These are phyloP conservation scores for Diaporthe citrichinensis DNA, from an alignment of 2,329 filamentous ascomycete genomes.

Conservation along the genomic window DNA sequence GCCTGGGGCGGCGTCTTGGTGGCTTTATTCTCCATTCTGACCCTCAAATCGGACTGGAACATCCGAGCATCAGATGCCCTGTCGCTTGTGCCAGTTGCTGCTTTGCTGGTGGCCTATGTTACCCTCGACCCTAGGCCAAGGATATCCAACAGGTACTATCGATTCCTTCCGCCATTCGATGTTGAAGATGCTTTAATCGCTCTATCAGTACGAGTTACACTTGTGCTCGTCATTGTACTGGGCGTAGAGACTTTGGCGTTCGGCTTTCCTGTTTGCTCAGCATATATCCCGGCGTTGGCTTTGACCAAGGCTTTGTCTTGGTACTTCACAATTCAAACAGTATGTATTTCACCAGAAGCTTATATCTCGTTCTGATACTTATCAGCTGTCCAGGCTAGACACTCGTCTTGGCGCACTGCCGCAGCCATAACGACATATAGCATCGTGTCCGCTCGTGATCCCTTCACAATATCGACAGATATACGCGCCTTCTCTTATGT, in stretches of 20 bases:
- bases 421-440: slow-evolving; percentile 48
- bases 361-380: neutral
- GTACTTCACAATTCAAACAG: slow-evolving; percentile 28
- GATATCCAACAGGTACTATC: neutral
- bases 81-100: slow-evolving; percentile 48
- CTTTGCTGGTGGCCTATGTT: slow-evolving; percentile 50
- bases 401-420: slow-evolving; percentile 14
- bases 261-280: neutral
- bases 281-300: neutral
- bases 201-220: neutral
- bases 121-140: slow-evolving; percentile 15
- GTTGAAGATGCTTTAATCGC: neutral
- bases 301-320: slow-evolving; percentile 23
- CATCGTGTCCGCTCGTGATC: slow-evolving; percentile 49
- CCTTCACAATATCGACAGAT: slow-evolving; percentile 46
- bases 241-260: slow-evolving; percentile 1
- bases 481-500: slow-evolving; percentile 47
- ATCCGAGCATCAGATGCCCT: slow-evolving; percentile 45
- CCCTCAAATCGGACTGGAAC: slow-evolving; percentile 45
- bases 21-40: slow-evolving; percentile 45
- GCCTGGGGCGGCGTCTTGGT: slow-evolving; percentile 45
- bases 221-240: neutral
- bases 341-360: neutral
- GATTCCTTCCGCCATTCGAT: slow-evolving; percentile 5
- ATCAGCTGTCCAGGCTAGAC: neutral